Evolutionary conservation across 805 yeast species (phyloP).

Genomic region (Kodamaea laetipori): DNA sequence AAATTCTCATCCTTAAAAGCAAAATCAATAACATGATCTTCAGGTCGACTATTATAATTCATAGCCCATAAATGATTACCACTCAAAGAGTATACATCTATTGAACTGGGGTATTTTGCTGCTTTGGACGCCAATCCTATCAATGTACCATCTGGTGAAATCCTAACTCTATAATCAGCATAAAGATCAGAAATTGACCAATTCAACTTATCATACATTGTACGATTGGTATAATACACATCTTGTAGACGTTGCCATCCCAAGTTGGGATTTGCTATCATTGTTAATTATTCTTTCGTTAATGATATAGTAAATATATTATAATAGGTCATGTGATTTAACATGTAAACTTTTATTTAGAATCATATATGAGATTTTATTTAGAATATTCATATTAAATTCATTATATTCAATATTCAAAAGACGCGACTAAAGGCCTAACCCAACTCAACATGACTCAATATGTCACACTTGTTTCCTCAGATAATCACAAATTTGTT

Average conservation of each 20-base stretch:
- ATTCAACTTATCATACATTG: constrained; percentile 53
- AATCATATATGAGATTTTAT: no score
- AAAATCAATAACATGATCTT: constrained; percentile 55
- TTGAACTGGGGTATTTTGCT: constrained; percentile 37
- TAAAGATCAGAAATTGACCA: constrained; percentile 49
- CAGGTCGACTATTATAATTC: constrained; percentile 44
- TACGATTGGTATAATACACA: constrained; percentile 64
- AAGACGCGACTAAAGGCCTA: no score
- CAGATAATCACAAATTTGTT: constrained; percentile 66
- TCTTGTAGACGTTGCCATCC: constrained; percentile 80
- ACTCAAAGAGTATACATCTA: constrained; percentile 38
- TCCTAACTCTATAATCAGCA: constrained; percentile 45
- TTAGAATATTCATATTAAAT: no score
- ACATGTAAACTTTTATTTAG: neutral
- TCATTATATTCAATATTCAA: no score
- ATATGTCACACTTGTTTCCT: constrained; percentile 68
- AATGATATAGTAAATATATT: no score
- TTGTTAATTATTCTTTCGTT: constrained; percentile 2
- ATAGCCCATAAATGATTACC: constrained; percentile 39
- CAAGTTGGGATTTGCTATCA: constrained; percentile 43
- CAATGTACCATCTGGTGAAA: constrained; percentile 56
- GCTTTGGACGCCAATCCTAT: constrained; percentile 51
- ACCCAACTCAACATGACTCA: constrained; percentile 7
- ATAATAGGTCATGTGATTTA: neutral
- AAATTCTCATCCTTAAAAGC: constrained; percentile 56